Base-by-base conservation (phyloP, 1,139 yeast genomes). In the Blastobotrys serpentis region DNA sequence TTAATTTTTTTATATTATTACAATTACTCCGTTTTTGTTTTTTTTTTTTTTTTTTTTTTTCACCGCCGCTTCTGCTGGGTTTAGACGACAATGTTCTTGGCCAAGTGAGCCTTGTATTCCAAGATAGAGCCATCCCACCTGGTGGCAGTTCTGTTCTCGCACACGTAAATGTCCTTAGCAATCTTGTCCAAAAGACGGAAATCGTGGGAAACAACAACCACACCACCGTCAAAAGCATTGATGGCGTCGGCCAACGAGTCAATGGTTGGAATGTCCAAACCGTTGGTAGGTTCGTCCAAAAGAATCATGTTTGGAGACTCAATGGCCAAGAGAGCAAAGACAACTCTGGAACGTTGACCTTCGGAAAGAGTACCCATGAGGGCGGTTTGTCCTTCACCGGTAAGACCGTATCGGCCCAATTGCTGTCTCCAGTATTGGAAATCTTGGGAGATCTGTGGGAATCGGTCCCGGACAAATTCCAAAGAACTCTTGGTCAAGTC, bases 361-460 rank as follows among this genome's bases (percentile, higher is more conserved):
- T 92, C 98, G 16, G 98, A 89, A 59, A 94, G 76, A 18, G 98
- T 92, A 58, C 96, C 98, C 97, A 92, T 94, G 70, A 87, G 90
- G 46, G 97, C 88, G 53, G 98, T 92, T 77, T 92, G 98, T 57
- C 95, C 95, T 74, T 92, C 98, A 75, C 98, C 98, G 57, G 98
- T 90, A 66, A 94, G 81, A 75, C 98, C 98, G 66, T 86, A 92
- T 74, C 97, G 87, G 66, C 98, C 98, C 64, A 94, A 79, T 75
- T 92, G 98, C 62, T 85, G 86, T 78, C 99, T 87, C 98, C 98
- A 94, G 79, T 88, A 90, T 77, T 92, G 98, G 83, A 81, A 89
- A 75, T 94, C 99, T 75, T 92, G 97, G 37, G 98, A 90, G 61
- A 92, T 79, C 60, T 76, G 71, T 36, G 96, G 74, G 76, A 88